These are phyloP conservation scores for Solanum hybrid DNA, from an alignment of 305 asterid genomes.

Conservation along the genomic window DNA sequence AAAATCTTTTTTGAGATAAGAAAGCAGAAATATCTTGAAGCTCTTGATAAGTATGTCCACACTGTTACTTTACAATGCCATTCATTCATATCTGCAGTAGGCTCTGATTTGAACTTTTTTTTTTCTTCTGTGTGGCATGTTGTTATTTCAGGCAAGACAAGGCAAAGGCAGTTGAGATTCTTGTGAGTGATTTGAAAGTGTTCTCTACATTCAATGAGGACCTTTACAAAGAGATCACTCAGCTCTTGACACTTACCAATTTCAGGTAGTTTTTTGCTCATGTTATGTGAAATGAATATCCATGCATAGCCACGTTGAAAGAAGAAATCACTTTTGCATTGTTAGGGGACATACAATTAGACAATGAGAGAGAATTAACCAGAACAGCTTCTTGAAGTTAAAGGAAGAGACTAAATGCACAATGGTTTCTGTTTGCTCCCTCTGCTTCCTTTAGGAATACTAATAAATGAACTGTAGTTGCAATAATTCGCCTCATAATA, in stretches of 20 bases:
- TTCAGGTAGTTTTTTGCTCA: slow-evolving; percentile 47
- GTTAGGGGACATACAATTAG: not conserved
- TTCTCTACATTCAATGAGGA: slow-evolving; percentile 77
- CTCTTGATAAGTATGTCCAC: slow-evolving; percentile 54
- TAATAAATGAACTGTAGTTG: not conserved
- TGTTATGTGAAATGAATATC: slow-evolving; percentile 4
- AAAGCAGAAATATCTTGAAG: slow-evolving; percentile 86
- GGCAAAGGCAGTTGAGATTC: slow-evolving; percentile 71
- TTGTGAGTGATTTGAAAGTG: slow-evolving; percentile 74
- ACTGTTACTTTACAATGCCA: not conserved
- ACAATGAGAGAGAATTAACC: not conserved
- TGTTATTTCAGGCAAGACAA: slow-evolving; percentile 52
- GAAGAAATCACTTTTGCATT: not conserved
- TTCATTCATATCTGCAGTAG: not conserved
- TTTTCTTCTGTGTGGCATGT: not conserved
- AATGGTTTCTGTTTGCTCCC: not conserved
- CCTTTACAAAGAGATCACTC: slow-evolving; percentile 71
- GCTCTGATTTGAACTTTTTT: not conserved
- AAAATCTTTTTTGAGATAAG: slow-evolving; percentile 73
- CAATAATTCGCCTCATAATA: not conserved
- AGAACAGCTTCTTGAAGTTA: not conserved
- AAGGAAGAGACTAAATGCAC: not conserved
- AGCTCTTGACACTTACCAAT: slow-evolving; percentile 64
- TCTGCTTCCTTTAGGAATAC: not conserved
- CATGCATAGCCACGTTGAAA: not conserved